These are phyloP conservation scores for Chalciporus piperatus DNA, from an alignment of 768 basidiomycete genomes.

Conservation along the genomic window DNA sequence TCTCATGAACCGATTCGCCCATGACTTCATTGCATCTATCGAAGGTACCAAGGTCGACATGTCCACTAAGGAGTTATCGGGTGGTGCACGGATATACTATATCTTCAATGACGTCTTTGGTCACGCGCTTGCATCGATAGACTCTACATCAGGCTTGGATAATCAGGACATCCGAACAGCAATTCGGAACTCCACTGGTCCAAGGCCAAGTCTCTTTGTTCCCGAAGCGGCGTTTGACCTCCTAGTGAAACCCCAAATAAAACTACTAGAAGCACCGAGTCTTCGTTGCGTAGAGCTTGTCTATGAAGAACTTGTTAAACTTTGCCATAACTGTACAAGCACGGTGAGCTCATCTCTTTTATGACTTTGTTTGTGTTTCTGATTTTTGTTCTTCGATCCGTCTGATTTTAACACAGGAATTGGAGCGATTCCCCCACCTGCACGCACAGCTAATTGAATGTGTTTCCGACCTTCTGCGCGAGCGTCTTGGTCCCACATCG, in stretches of 20 bases:
- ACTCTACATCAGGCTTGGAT: conserved; percentile 88
- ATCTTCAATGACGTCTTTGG: conserved; percentile 99
- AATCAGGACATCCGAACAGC: conserved; percentile 96
- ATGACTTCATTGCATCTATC: conserved; percentile 95
- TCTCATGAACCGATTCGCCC: conserved; percentile 97
- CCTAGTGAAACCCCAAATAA: conserved; percentile 97
- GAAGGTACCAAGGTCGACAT: conserved; percentile 96
- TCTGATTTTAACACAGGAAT: conserved; percentile 54
- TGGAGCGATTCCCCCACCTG: conserved; percentile 91
- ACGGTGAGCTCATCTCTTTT: conserved; percentile 48
- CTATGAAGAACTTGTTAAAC: conserved; percentile 98
- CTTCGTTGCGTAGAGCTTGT: conserved; percentile 96
- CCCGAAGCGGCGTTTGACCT: conserved; percentile 97
- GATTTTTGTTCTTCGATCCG: neutral
- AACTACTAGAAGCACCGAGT: conserved; percentile 91
- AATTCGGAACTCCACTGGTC: conserved; percentile 97
- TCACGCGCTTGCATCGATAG: conserved; percentile 82
- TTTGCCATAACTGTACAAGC: conserved; percentile 97
- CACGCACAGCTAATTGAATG: conserved; percentile 94
- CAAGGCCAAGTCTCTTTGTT: conserved; percentile 92
- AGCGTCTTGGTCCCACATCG: conserved; percentile 93
- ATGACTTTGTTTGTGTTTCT: conserved; percentile 8
- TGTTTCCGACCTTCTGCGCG: conserved; percentile 93
- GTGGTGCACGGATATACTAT: conserved; percentile 97
- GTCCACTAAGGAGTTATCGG: conserved; percentile 96